Conservation (phyloP, 768 basidiomycete species). For the Rossbeevera mucosa region DNA sequence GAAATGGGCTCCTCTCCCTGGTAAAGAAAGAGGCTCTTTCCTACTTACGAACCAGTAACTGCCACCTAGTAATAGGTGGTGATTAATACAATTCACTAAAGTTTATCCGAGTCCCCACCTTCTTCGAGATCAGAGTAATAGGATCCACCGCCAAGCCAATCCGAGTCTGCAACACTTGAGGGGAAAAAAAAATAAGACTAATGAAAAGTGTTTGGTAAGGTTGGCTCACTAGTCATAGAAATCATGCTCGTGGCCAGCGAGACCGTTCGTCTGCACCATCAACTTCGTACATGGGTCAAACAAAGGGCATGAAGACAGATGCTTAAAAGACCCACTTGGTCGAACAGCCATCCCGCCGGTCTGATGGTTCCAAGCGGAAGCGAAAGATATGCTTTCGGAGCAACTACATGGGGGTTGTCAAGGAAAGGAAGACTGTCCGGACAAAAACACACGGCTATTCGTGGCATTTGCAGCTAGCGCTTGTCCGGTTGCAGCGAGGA, state of each 20-base stretch:
- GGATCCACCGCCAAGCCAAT: not conserved
- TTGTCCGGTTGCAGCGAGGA: not conserved
- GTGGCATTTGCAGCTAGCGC: not conserved
- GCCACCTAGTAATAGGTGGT: not conserved
- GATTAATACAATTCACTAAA: not conserved
- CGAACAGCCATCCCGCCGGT: constrained; percentile 1
- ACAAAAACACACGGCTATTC: not conserved
- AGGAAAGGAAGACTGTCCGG: not conserved
- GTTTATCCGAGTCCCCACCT: not conserved
- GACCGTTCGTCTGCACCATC: constrained; percentile 2
- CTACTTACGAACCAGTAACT: constrained; percentile 4
- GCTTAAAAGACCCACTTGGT: not conserved
- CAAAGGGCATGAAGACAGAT: not conserved
- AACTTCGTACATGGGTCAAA: not conserved
- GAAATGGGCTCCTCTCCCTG: not conserved
- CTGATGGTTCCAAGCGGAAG: not conserved
- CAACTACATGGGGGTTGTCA: not conserved
- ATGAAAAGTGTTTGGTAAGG: not conserved
- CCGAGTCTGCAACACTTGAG: not conserved
- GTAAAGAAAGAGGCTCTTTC: not conserved
- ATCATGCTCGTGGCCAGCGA: not conserved
- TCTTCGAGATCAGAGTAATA: constrained; percentile 1
- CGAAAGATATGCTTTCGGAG: not conserved
- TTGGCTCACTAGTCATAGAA: constrained; percentile 3
- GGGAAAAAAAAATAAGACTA: not conserved